Evolutionary conservation across 1,284 basidiomycete genomes (phyloP).

Genomic region (Papiliotrema nemorosa): DNA sequence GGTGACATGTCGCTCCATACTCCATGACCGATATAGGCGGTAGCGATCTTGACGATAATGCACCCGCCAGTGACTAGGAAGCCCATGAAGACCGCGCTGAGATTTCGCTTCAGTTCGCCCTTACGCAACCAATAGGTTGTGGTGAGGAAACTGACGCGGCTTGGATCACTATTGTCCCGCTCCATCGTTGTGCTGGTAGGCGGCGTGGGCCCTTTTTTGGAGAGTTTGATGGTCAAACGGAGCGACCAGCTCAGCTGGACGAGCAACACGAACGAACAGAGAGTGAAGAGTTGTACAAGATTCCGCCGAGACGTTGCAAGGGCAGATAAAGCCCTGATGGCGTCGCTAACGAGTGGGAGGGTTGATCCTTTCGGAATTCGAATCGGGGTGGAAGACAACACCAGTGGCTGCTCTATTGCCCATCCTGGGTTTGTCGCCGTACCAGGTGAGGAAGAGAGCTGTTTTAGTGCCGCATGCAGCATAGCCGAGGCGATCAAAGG

Average conservation of each 20-base stretch:
- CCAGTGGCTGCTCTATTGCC: conserved; percentile 68
- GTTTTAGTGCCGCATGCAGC: conserved; percentile 53
- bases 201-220: conserved; percentile 2
- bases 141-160: conserved; percentile 1
- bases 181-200: conserved; percentile 13
- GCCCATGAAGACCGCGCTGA: conserved; percentile 44
- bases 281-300: conserved; percentile 70
- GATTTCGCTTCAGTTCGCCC: conserved; percentile 45
- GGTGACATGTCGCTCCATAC: conserved; percentile 62
- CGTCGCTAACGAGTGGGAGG: conserved; percentile 43
- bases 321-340: conserved; percentile 57
- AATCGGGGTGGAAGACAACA: conserved; percentile 42
- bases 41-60: conserved; percentile 41
- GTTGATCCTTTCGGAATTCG: conserved; percentile 20
- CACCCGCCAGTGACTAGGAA: conserved; percentile 45
- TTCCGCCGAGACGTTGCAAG: conserved; percentile 67
- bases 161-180: conserved; percentile 21
- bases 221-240: conserved; percentile 58
- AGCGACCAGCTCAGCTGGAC: conserved; percentile 71
- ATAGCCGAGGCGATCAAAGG: conserved; percentile 71
- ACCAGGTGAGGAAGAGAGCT: conserved; percentile 29
- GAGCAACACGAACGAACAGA: conserved; percentile 73
- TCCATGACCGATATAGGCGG: conserved; percentile 36
- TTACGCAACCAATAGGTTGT: conserved; percentile 40
- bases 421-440: conserved; percentile 58